These are phyloP conservation scores for Davidsoniella neocaledoniae DNA, from an alignment of 2,329 filamentous ascomycete genomes.

Conservation along the genomic window DNA sequence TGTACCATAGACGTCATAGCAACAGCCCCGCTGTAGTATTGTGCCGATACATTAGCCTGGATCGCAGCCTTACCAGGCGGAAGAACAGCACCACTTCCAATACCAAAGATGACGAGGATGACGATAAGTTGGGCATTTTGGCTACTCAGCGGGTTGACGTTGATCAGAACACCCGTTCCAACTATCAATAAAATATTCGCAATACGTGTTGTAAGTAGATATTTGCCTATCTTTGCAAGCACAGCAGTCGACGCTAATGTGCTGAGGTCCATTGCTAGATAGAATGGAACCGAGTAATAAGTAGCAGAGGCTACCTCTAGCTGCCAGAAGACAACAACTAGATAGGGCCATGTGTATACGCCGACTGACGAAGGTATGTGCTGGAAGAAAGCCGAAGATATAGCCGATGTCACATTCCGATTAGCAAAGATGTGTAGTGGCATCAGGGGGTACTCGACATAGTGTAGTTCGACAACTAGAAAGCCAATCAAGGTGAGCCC, in stretches of 20 bases:
- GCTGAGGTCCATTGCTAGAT: conserved; percentile 1
- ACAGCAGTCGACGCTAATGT: neutral
- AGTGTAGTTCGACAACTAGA: neutral
- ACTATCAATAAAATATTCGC: neutral
- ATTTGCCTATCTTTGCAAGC: conserved; percentile 2
- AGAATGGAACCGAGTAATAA: neutral
- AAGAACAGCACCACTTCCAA: conserved; percentile 1
- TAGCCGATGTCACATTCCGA: neutral
- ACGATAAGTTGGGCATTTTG: conserved; percentile 1
- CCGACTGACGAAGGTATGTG: conserved; percentile 2
- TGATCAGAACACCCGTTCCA: neutral
- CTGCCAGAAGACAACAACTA: neutral
- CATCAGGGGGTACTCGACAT: conserved; percentile 1
- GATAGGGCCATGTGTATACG: neutral
- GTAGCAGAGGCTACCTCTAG: neutral
- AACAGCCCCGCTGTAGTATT: neutral
- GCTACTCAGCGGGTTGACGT: neutral
- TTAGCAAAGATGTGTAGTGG: conserved; percentile 4
- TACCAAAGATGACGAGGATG: conserved; percentile 4
- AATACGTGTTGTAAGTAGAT: neutral
- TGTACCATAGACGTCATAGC: conserved; percentile 4
- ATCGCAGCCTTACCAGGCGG: conserved; percentile 3
- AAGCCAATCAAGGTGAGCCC: neutral
- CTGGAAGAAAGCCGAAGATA: conserved; percentile 2
- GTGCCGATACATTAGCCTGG: conserved; percentile 4